Evolutionary conservation across 2,329 filamentous ascomycete genomes (phyloP), one percentile per base, ranked within the genome.

Genomic region (Penicillium rolfsii): DNA sequence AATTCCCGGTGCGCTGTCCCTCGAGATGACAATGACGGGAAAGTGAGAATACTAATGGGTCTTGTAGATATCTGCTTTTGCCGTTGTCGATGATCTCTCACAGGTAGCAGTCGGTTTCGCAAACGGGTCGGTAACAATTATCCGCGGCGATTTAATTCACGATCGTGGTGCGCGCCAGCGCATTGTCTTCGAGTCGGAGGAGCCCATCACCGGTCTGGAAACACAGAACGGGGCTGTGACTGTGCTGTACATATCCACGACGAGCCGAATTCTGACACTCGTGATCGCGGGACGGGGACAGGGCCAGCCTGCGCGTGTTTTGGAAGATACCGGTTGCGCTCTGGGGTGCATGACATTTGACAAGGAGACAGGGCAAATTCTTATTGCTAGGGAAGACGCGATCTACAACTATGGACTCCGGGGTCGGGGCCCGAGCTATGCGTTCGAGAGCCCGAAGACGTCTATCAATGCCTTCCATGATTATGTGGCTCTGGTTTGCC

Each of bases 331-430:
- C 19, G 95, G 95, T 1, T 98, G 94, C 72, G 93, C 87, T 11
- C 87, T 96, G n/a, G 93, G 93, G 0, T 99, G 96, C 76, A 97
- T 99, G 91, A 91, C 92, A 0, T 83, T 94, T 12, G 92, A 97
- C 74, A 87, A 85, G 62, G 84, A 85, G 63, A 90, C 88, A 0
- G 91, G 90, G 5, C 91, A 97, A 66, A 88, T 99, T 22, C 86
- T 99, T 3, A 89, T 99, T n/a, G 95, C 90, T 0, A 84, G 95
- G 62, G 92, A 97, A 68, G 96, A 99, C 83, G 95, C 94, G 7
- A 90, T 99, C 57, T 98, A 98, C 78, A 93, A 91, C 61, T 99
- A 98, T 77, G 91, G 89, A 0, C 80, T 90, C 0, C 90, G 95
- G 60, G 94, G 94, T 0, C 87, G 93, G 61, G 93, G 93, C 0